phyloP scores from a whole-genome alignment of 164 flowering plant species.

The Dillenia turbinata region DNA sequence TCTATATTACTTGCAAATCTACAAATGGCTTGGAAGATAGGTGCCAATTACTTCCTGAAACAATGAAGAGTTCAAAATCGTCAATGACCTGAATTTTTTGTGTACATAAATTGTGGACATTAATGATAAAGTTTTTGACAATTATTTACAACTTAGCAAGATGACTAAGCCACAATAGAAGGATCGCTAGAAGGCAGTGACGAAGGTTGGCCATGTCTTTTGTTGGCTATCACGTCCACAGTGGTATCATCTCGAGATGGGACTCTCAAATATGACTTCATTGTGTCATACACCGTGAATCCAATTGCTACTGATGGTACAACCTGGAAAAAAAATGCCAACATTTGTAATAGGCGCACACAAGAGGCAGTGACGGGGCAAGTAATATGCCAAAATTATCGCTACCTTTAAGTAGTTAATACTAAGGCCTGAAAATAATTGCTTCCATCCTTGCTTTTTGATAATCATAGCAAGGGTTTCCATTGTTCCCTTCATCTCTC shows the following conservation, averaged over 20 bases:
- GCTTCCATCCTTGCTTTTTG: conserved; percentile 85
- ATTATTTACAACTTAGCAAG: no score
- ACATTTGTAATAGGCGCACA: not conserved
- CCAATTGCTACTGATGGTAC: conserved; percentile 99
- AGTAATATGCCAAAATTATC: not conserved
- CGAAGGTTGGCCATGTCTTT: conserved; percentile 30
- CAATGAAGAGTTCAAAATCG: no score
- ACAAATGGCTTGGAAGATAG: no score
- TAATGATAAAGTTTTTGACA: no score
- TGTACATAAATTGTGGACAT: no score
- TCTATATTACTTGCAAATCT: no score
- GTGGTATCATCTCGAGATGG: conserved; percentile 68
- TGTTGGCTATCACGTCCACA: conserved; percentile 33
- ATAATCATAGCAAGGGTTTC: conserved; percentile 57
- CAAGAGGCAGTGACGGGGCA: not conserved
- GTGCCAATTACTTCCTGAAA: no score
- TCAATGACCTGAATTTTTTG: no score
- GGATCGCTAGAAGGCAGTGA: conserved; percentile 32
- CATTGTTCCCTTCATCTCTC: conserved; percentile 62
- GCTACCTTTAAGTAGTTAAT: conserved; percentile 85
- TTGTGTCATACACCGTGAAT: conserved; percentile 80
- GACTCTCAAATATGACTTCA: conserved; percentile 76
- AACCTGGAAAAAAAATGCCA: conserved; percentile 44
- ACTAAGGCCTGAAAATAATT: conserved; percentile 91
- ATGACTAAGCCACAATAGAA: not conserved